These are phyloP conservation scores for Aureobasidium sp. DNA, from an alignment of 2,329 filamentous ascomycete genomes.

Conservation along the genomic window DNA sequence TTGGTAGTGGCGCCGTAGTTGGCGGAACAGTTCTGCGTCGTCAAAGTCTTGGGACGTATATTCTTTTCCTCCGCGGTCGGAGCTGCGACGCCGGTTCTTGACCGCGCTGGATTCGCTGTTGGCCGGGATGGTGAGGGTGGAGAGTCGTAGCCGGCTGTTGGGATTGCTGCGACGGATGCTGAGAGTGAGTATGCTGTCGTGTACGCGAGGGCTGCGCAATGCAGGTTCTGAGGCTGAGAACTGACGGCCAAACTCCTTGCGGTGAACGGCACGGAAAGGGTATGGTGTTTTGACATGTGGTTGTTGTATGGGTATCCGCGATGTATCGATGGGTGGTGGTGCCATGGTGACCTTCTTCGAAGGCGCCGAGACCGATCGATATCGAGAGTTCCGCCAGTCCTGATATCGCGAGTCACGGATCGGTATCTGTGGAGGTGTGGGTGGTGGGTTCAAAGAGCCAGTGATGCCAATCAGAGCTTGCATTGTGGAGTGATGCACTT, in stretches of 20 bases:
- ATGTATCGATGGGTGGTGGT: slow-evolving; percentile 27
- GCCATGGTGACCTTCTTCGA: slow-evolving; percentile 23
- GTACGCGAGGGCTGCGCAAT: background rate
- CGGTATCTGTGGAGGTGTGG: background rate
- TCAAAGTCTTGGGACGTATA: slow-evolving; percentile 25
- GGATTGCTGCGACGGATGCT: slow-evolving; percentile 22
- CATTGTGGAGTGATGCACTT: slow-evolving; percentile 25
- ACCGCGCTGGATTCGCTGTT: slow-evolving; percentile 21
- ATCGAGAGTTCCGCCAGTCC: slow-evolving; percentile 9
- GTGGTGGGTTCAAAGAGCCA: background rate
- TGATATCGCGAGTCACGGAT: slow-evolving; percentile 3
- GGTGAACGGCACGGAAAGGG: slow-evolving; percentile 18
- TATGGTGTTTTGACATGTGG: slow-evolving; percentile 26
- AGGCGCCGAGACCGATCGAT: slow-evolving; percentile 14
- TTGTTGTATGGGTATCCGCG: background rate
- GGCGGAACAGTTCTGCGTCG: slow-evolving; percentile 26
- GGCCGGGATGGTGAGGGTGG: slow-evolving; percentile 24
- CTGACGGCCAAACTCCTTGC: slow-evolving; percentile 20
- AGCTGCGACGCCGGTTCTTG: slow-evolving; percentile 13
- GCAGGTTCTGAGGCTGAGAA: slow-evolving; percentile 14
- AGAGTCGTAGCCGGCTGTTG: slow-evolving; percentile 19
- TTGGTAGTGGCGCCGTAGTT: slow-evolving; percentile 22
- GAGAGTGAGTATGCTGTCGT: slow-evolving; percentile 25
- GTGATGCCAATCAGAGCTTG: slow-evolving; percentile 23
- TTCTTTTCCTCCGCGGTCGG: slow-evolving; percentile 17